Percentiles rank a stretch among this genome's conserved stretches.
phyloP scores from a whole-genome alignment of 176 grass and related monocot genomes.

The Puya raimondii region DNA sequence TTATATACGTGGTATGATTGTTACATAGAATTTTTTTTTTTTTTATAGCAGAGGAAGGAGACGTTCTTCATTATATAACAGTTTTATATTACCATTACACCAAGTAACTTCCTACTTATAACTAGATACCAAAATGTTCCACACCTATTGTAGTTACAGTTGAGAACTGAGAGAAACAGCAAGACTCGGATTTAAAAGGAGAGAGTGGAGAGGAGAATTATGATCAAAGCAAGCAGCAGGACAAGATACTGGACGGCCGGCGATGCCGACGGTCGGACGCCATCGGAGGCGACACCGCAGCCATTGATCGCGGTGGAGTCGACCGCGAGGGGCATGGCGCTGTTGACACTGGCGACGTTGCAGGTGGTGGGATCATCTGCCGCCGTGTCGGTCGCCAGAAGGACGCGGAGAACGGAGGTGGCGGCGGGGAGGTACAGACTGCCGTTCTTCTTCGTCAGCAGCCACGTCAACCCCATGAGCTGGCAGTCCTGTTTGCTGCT shows the following conservation, averaged over 20 bases:
- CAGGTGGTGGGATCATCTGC: constrained; percentile 39
- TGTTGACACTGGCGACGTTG: constrained; percentile 27
- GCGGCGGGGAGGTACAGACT: constrained; percentile 51
- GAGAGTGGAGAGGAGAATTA: no score
- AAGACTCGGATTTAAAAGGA: no score
- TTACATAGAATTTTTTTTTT: no score
- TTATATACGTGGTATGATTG: no score
- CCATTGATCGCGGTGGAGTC: constrained; percentile 34
- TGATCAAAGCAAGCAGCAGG: background rate
- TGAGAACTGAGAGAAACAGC: no score
- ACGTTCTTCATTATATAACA: no score
- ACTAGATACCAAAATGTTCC: no score
- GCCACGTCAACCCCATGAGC: constrained; percentile 88
- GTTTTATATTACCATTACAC: no score
- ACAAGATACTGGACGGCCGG: background rate
- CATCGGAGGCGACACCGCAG: constrained; percentile 5
- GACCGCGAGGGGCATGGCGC: constrained; percentile 62
- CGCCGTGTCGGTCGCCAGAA: constrained; percentile 53
- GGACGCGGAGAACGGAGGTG: constrained; percentile 55
- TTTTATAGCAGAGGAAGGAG: no score
- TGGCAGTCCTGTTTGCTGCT: constrained; percentile 60
- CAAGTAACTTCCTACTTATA: no score
- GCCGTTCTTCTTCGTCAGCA: constrained; percentile 69
- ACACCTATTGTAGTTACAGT: no score
- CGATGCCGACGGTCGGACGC: background rate